These are phyloP conservation scores for Talaromyces proteolyticus DNA, from an alignment of 495 filamentous ascomycete genomes.

Conservation along the genomic window DNA sequence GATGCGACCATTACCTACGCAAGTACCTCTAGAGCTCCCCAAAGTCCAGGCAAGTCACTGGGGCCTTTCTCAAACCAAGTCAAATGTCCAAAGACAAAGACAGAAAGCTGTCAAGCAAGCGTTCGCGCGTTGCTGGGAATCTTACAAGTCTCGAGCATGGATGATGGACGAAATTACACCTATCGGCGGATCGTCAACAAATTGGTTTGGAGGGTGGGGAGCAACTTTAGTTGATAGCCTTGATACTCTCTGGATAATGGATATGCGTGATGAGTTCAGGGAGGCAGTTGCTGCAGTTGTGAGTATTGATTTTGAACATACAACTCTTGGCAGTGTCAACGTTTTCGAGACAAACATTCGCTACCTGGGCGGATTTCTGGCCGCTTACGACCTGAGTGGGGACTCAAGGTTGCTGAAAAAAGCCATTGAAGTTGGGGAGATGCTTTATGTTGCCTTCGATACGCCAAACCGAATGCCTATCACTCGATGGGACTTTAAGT, in stretches of 20 bases:
- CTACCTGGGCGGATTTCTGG: constrained; percentile 44
- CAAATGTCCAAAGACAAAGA: no score
- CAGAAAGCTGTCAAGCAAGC: constrained; percentile 46
- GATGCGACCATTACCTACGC: no score
- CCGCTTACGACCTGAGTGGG: constrained; percentile 43
- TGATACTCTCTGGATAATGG: constrained; percentile 89
- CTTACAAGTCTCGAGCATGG: constrained; percentile 64
- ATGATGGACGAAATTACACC: constrained; percentile 62
- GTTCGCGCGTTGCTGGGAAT: constrained; percentile 58
- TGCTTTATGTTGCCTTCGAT: constrained; percentile 33
- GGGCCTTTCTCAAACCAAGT: no score
- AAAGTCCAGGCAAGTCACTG: no score
- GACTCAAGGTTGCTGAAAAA: constrained; percentile 23
- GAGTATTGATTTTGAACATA: constrained; percentile 70
- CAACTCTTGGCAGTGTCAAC: constrained; percentile 13
- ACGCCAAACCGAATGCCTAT: constrained; percentile 30
- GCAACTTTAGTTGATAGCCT: constrained; percentile 70
- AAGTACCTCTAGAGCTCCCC: no score
- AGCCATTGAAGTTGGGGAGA: constrained; percentile 26
- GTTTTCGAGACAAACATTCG: constrained; percentile 45
- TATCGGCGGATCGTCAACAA: constrained; percentile 41
- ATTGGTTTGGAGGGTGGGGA: constrained; percentile 65
- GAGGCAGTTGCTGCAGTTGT: constrained; percentile 60
- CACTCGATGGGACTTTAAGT: constrained; percentile 1
- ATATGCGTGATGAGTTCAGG: constrained; percentile 69